phyloP scores from a whole-genome alignment of 768 basidiomycete species.

The Lactifluus pinguis region DNA sequence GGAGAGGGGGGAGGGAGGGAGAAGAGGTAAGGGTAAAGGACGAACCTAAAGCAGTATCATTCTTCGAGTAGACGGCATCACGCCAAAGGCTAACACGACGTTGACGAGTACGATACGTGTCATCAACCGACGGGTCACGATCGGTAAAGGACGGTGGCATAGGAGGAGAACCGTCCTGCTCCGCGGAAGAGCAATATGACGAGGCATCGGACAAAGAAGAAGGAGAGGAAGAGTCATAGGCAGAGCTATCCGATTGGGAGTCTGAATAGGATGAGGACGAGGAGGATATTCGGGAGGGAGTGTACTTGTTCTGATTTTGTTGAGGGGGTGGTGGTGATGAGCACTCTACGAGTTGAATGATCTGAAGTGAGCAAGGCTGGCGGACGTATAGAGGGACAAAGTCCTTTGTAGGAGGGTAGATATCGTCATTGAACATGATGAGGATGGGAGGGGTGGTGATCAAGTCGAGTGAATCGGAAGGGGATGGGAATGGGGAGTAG shows the following conservation, averaged over 20 bases:
- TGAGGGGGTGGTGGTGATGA: slow-evolving; percentile 20
- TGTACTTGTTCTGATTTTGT: slow-evolving; percentile 17
- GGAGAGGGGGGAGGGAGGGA: no score
- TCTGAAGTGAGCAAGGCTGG: slow-evolving; percentile 16
- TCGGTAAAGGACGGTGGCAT: slow-evolving; percentile 14
- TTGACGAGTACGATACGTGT: slow-evolving; percentile 48
- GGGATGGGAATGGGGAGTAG: not conserved
- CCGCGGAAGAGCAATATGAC: slow-evolving; percentile 67
- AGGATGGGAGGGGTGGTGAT: not conserved
- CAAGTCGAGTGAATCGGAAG: not conserved
- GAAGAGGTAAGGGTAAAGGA: not conserved
- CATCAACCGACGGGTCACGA: slow-evolving; percentile 29
- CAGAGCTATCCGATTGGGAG: slow-evolving; percentile 18
- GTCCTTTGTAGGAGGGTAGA: slow-evolving; percentile 13
- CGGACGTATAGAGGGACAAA: slow-evolving; percentile 18
- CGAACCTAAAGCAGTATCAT: slow-evolving; percentile 19
- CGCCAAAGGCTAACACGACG: slow-evolving; percentile 68
- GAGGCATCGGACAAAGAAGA: slow-evolving; percentile 36
- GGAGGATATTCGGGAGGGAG: slow-evolving; percentile 25
- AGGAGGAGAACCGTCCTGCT: slow-evolving; percentile 20
- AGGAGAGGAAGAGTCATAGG: slow-evolving; percentile 38
- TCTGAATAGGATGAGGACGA: slow-evolving; percentile 23
- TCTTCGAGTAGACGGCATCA: slow-evolving; percentile 40
- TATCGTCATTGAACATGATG: slow-evolving; percentile 21
- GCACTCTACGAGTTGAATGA: slow-evolving; percentile 21